Evolutionary conservation across 495 filamentous ascomycete species (phyloP).

Genomic region (Pyrenopolyporus hunteri): DNA sequence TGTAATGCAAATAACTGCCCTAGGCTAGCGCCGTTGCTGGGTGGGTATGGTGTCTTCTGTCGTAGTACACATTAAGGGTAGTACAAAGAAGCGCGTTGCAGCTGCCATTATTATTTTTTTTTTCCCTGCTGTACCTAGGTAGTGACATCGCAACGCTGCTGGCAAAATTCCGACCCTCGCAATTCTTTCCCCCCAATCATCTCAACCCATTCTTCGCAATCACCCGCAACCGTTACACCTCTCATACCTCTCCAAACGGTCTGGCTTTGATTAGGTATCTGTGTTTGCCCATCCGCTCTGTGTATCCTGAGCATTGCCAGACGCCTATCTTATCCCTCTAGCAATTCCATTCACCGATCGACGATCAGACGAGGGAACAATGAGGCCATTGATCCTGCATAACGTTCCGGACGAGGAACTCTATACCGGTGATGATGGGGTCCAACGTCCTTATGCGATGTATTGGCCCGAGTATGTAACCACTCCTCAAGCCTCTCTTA

Average conservation of each 20-base stretch:
- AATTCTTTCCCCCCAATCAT: slow-evolving; percentile 17
- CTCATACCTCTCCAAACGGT: not conserved
- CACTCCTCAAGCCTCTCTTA: not conserved
- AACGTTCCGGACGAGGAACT: slow-evolving; percentile 65
- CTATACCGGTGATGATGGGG: slow-evolving; percentile 62
- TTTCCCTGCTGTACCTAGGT: not conserved
- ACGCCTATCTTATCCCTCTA: not conserved
- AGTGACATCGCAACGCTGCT: not conserved
- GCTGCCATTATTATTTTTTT: slow-evolving; percentile 5
- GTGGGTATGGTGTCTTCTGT: slow-evolving; percentile 5
- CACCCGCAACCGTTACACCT: slow-evolving; percentile 7
- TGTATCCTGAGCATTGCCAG: slow-evolving; percentile 5
- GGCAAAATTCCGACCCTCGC: not conserved
- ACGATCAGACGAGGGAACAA: slow-evolving; percentile 35
- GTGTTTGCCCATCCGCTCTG: slow-evolving; percentile 16
- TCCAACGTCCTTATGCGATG: slow-evolving; percentile 62
- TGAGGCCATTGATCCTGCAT: slow-evolving; percentile 63
- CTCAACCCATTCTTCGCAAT: slow-evolving; percentile 16
- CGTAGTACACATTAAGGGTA: not conserved
- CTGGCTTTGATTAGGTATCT: not conserved
- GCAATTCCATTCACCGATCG: slow-evolving; percentile 2
- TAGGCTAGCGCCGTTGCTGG: slow-evolving; percentile 22
- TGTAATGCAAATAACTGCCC: too few species aligned
- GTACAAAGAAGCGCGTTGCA: slow-evolving; percentile 21
- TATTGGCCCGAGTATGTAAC: slow-evolving; percentile 58